These are phyloP conservation scores for Fistulinella prunicolor DNA, from an alignment of 768 basidiomycete genomes.

Conservation along the genomic window DNA sequence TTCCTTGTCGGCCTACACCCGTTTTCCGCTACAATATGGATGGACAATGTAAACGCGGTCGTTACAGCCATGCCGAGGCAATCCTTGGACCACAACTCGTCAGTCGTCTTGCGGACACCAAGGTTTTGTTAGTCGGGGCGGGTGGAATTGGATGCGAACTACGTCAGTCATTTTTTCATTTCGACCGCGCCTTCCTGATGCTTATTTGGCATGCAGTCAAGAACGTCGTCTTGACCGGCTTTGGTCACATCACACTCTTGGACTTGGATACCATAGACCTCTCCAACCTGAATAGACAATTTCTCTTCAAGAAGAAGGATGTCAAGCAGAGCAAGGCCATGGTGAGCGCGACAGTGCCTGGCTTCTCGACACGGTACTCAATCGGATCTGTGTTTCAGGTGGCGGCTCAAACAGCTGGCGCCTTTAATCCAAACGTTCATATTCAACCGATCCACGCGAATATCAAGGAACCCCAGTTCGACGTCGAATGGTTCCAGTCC, in stretches of 20 bases:
- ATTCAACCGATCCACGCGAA: constrained; percentile 92
- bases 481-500: constrained; percentile 83
- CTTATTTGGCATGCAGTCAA: constrained; percentile 63
- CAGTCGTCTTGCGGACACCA: constrained; percentile 55
- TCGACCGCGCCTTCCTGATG: not conserved
- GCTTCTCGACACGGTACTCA: not conserved
- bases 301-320: constrained; percentile 95
- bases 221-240: constrained; percentile 90
- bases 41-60: constrained; percentile 21
- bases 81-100: constrained; percentile 78
- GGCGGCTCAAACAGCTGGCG: constrained; percentile 75
- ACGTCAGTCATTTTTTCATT: constrained; percentile 44
- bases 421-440: constrained; percentile 85
- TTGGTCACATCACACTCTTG: constrained; percentile 87
- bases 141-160: constrained; percentile 98
- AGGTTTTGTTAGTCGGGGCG: constrained; percentile 87
- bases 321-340: constrained; percentile 95
- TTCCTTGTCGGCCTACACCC: not conserved
- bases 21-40: constrained; percentile 3
- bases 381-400: constrained; percentile 43
- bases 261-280: constrained; percentile 99
- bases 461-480: constrained; percentile 90
- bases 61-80: constrained; percentile 64
- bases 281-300: constrained; percentile 95
- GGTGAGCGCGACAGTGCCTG: constrained; percentile 41